phyloP scores from a whole-genome alignment of 1,284 basidiomycete genomes.

The Cutaneotrichosporon curvatum region DNA sequence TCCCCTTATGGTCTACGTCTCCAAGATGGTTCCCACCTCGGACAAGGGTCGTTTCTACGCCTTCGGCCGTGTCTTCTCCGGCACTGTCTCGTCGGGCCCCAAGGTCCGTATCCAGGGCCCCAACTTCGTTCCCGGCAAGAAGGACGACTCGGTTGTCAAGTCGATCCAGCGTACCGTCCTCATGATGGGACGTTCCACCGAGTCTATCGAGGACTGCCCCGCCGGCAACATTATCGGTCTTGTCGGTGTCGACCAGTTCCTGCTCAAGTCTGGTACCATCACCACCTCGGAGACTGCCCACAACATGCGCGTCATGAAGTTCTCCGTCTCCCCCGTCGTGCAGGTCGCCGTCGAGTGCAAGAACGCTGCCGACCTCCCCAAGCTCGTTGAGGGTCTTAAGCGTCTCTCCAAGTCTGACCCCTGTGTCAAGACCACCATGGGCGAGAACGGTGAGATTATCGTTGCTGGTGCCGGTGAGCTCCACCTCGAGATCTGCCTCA shows the following conservation, averaged over 20 bases:
- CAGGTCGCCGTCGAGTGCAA: slow-evolving; percentile 99
- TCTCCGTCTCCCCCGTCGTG: slow-evolving; percentile 99
- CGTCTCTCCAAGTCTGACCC: slow-evolving; percentile 99
- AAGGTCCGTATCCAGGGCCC: slow-evolving; percentile 99
- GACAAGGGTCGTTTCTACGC: slow-evolving; percentile 99
- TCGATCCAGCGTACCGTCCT: slow-evolving; percentile 97
- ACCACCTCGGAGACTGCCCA: slow-evolving; percentile 97
- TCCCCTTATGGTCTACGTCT: slow-evolving; percentile 97
- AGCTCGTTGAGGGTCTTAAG: slow-evolving; percentile 99
- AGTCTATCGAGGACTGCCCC: slow-evolving; percentile 98
- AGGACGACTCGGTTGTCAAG: slow-evolving; percentile 98
- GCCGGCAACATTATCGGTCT: slow-evolving; percentile 99
- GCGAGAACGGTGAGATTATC: slow-evolving; percentile 93
- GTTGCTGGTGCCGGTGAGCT: slow-evolving; percentile 99
- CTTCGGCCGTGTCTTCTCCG: slow-evolving; percentile 99
- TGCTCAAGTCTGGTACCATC: slow-evolving; percentile 98
- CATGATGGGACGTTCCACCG: slow-evolving; percentile 99
- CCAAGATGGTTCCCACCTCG: slow-evolving; percentile 99
- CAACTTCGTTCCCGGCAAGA: slow-evolving; percentile 98
- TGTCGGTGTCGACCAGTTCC: slow-evolving; percentile 99
- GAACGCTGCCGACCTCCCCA: slow-evolving; percentile 98
- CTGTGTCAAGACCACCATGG: slow-evolving; percentile 94
- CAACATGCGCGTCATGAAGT: slow-evolving; percentile 99
- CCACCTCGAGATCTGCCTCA: slow-evolving; percentile 99
- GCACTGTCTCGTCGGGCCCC: slow-evolving; percentile 92